Evolutionary conservation across 2,329 filamentous ascomycete species (phyloP), one percentile per base, ranked within the genome.

Genomic region (Gnomoniopsis sp.): DNA sequence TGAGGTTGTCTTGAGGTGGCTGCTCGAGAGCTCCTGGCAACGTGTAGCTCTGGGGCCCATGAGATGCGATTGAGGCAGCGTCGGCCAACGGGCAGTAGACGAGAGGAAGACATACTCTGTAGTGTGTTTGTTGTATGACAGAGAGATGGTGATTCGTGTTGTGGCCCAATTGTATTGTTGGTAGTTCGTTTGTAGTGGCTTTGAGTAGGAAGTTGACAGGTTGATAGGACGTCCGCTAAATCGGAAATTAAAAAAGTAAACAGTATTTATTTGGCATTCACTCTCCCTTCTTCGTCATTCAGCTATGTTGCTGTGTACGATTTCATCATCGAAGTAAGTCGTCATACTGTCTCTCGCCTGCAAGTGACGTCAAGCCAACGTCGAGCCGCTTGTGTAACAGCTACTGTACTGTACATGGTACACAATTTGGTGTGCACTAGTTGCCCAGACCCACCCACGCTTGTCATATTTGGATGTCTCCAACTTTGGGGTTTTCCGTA

Each of bases 71-170:
- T 15, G 7, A 22, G 38, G 15, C 41, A 47, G 50, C 14, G 21
- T n/a, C 47, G 38, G 30, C 49, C 53, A 22, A 21, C 43, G 33
- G 38, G 19, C 10, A 19, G 41, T 48, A 50, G 36, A 54, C 50
- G n/a, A 19, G 53, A 34, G 53, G 55, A 14, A 26, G 52, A 58
- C 58, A 58, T 60, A 60, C 58, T 55, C 22, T 3, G 12, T 15
- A 15, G 38, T 41, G 38, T 36, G n/a, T 34, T 19, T 36, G 6
- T 19, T 21, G 30, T 47, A 14, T 26, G 12, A 4, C 7, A 19
- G n/a, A 15, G 4, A 17, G 14, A 8, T 30, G 22, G 41, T 19
- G 7, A 7, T 43, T n/a, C 17, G 41, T 52, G 34, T 4, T 36
- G 15, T 34, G 22, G 17, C 26, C 30, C n/a, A 1, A 30, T 43